Evolutionary conservation across 768 basidiomycete species (phyloP).

Genomic region (Astraeus odoratus): DNA sequence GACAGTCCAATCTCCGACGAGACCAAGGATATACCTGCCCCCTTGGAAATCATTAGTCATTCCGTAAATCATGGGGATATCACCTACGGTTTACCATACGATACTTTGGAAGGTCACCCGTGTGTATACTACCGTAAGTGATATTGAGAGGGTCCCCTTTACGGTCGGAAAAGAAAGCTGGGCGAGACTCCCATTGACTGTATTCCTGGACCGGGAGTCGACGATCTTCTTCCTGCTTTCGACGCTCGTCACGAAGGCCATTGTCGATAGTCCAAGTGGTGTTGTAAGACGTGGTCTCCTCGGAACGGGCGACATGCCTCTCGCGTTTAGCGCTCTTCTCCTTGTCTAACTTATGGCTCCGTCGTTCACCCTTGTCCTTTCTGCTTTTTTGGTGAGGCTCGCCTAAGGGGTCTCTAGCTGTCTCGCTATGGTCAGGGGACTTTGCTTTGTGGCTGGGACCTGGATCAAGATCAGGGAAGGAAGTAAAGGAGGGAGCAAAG

Average conservation of each 20-base stretch:
- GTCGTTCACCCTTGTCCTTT: conserved; percentile 17
- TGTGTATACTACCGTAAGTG: conserved; percentile 57
- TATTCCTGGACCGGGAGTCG: conserved; percentile 15
- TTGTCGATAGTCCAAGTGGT: conserved; percentile 9
- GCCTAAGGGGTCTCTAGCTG: conserved; percentile 10
- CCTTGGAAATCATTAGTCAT: conserved; percentile 44
- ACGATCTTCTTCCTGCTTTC: conserved; percentile 31
- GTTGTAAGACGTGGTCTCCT: conserved; percentile 17
- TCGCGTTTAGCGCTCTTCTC: conserved; percentile 26
- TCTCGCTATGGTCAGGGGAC: conserved; percentile 13
- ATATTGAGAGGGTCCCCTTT: conserved; percentile 62
- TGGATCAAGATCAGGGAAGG: conserved; percentile 59
- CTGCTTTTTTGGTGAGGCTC: conserved; percentile 8
- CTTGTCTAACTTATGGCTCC: conserved; percentile 19
- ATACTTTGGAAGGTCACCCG: conserved; percentile 63
- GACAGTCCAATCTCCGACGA: conserved; percentile 43
- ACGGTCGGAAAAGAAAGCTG: conserved; percentile 55
- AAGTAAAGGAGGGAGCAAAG: conserved; percentile 59
- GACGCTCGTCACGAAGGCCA: conserved; percentile 24
- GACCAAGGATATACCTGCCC: conserved; percentile 54
- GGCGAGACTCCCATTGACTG: conserved; percentile 22
- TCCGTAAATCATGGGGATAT: conserved; percentile 10
- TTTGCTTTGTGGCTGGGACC: conserved; percentile 29
- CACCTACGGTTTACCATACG: conserved; percentile 49
- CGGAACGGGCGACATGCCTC: conserved; percentile 21